Evolutionary conservation across 805 yeast species (phyloP).

Genomic region (Kuraishia capsulata): DNA sequence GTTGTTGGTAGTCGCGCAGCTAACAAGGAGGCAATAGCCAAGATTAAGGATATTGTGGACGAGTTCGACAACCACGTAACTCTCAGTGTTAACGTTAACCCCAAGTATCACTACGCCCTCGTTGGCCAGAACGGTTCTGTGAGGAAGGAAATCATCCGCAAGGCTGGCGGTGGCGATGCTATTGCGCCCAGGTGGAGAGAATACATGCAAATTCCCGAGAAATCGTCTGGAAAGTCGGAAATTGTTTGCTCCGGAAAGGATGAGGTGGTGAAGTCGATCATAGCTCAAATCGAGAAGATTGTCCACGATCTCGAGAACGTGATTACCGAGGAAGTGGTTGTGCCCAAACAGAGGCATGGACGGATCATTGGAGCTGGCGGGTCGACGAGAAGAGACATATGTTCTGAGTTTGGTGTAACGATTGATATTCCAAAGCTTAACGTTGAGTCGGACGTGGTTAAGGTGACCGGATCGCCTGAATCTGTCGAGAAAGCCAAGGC

Average conservation of each 20-base stretch:
- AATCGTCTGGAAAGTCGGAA: slow-evolving; percentile 45
- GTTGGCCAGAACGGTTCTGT: slow-evolving; percentile 74
- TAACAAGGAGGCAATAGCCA: slow-evolving; percentile 60
- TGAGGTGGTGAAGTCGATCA: slow-evolving; percentile 58
- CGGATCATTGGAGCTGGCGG: slow-evolving; percentile 80
- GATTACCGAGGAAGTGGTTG: slow-evolving; percentile 37
- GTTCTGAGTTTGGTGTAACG: slow-evolving; percentile 55
- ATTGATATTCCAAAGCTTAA: slow-evolving; percentile 60
- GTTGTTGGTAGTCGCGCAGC: slow-evolving; percentile 73
- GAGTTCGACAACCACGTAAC: slow-evolving; percentile 56
- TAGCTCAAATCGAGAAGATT: slow-evolving; percentile 50
- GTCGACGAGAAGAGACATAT: slow-evolving; percentile 58
- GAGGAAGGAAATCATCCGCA: slow-evolving; percentile 61
- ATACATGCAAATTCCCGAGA: slow-evolving; percentile 62
- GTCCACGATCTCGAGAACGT: slow-evolving; percentile 58
- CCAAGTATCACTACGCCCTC: slow-evolving; percentile 63
- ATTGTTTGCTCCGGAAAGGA: slow-evolving; percentile 71
- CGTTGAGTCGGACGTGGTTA: slow-evolving; percentile 40
- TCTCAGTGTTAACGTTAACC: slow-evolving; percentile 55
- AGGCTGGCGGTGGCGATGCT: slow-evolving; percentile 66
- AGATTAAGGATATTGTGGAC: slow-evolving; percentile 52
- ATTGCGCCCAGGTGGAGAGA: slow-evolving; percentile 37
- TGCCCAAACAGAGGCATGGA: slow-evolving; percentile 70
- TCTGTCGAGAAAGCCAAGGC: slow-evolving; percentile 53
- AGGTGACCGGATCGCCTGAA: slow-evolving; percentile 58